Conservation (phyloP, 306 rosid species). For the Cicer pinnatifidum region DNA sequence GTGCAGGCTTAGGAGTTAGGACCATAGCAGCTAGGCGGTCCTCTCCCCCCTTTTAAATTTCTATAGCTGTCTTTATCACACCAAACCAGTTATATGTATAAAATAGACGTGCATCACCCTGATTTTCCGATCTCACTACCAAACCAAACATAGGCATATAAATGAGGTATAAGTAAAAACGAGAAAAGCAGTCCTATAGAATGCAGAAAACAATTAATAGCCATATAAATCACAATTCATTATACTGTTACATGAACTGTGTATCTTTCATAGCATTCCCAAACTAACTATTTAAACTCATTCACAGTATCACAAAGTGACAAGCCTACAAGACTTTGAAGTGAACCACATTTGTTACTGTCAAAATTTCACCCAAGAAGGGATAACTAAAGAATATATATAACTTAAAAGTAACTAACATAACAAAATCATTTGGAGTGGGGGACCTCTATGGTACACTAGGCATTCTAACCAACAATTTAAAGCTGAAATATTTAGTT, state of each 20-base stretch:
- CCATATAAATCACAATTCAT: slow-evolving; percentile 29
- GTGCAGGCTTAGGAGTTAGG: background rate
- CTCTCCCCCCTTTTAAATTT: background rate
- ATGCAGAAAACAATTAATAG: slow-evolving; percentile 30
- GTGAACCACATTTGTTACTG: slow-evolving; percentile 17
- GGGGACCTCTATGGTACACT: slow-evolving; percentile 4
- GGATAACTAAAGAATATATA: slow-evolving; percentile 36
- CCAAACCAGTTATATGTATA: background rate
- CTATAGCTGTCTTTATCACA: slow-evolving; percentile 2
- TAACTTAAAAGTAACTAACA: slow-evolving; percentile 18
- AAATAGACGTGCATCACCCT: background rate
- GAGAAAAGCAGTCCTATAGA: background rate
- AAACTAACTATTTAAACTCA: slow-evolving; percentile 22
- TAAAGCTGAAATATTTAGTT: slow-evolving; percentile 38
- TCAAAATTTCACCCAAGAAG: slow-evolving; percentile 29
- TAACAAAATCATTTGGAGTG: slow-evolving; percentile 13
- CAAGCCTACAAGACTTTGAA: slow-evolving; percentile 33
- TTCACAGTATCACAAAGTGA: slow-evolving; percentile 38
- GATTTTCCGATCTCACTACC: background rate
- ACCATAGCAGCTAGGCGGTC: background rate
- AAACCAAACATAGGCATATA: background rate
- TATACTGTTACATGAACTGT: slow-evolving; percentile 37
- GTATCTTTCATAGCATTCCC: slow-evolving; percentile 33
- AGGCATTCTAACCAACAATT: slow-evolving; percentile 29
- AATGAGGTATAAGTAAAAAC: background rate